Base-by-base conservation (phyloP, 139 green algal species). In the Deuterostichococcus epilithicus region DNA sequence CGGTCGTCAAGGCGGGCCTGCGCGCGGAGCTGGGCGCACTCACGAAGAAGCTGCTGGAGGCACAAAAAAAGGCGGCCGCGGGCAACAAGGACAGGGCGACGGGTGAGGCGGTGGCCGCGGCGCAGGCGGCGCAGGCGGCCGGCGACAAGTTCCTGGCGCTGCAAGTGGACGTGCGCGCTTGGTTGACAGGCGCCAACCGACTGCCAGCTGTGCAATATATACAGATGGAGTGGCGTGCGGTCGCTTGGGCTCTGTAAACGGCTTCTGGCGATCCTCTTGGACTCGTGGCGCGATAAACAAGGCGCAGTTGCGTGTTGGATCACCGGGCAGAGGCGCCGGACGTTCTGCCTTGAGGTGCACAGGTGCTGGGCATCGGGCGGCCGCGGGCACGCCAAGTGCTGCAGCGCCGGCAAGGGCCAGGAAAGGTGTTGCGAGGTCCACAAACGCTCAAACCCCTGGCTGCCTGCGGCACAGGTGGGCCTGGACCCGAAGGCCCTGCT, bases 401-500 rank as follows among this genome's bases (percentile, higher is more conserved):
- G n/a, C n/a, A n/a, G n/a, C n/a, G n/a, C n/a, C n/a, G n/a, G n/a
- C n/a, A n/a, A n/a, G n/a, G n/a, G n/a, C n/a, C n/a, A n/a, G n/a
- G n/a, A n/a, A n/a, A n/a, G n/a, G n/a, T n/a, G n/a, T n/a, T n/a
- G n/a, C n/a, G n/a, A n/a, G n/a, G n/a, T n/a, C 35, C 69, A 15
- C 35, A 37, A n/a, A 0, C 69, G 35, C 32, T 28, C 52, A 5
- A 28, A 30, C 8, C 42, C 42, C 13, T 8, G 8, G 8, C 42
- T 52, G 42, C 8, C 42, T 52, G 42, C 44, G 32, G 63, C 93
- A 42, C 82, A 91, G 5, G 89, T 94, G 13, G 90, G 88, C 3
- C 59, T 93, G 70, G 93, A 96, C 68, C 34, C 79, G 38, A 93
- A 94, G 74, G 92, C 90, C 1, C 20, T 95, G 18, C 77, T 80